A percentile compares a stretch with the other conserved stretches of the same genome.
phyloP scores from a whole-genome alignment of 2,329 filamentous ascomycete species.

The Fusarium chlamydosporum region DNA sequence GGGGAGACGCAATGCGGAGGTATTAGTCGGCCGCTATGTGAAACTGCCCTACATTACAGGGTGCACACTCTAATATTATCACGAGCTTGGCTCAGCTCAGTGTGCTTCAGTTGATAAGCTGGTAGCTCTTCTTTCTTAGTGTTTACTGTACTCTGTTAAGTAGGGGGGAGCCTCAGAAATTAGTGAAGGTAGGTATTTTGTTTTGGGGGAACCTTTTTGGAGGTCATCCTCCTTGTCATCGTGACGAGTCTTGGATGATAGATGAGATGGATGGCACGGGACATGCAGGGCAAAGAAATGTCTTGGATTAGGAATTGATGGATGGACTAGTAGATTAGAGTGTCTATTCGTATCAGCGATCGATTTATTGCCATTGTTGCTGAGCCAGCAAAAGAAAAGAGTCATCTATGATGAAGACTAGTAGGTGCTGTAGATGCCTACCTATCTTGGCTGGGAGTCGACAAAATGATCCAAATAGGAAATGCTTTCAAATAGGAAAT shows the following conservation, averaged over 20 bases:
- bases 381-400: conserved; percentile 28
- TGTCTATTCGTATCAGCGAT: not conserved
- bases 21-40: conserved; percentile 24
- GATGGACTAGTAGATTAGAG: conserved; percentile 18
- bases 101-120: conserved; percentile 7
- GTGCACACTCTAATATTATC: conserved; percentile 22
- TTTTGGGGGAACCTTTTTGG: conserved; percentile 3
- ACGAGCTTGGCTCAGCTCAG: conserved; percentile 13
- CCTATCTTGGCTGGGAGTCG: too few species aligned
- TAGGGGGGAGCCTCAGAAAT: conserved; percentile 30
- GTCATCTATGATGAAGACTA: conserved; percentile 19
- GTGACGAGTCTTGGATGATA: conserved; percentile 26
- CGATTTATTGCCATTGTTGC: conserved; percentile 6
- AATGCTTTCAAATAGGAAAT: too few species aligned
- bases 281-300: conserved; percentile 30
- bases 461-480: too few species aligned
- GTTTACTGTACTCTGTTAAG: conserved; percentile 1
- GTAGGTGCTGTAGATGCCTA: too few species aligned
- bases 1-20: conserved; percentile 35
- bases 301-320: conserved; percentile 30
- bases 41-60: conserved; percentile 16
- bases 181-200: conserved; percentile 5
- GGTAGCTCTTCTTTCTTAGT: conserved; percentile 2
- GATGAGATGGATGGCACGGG: conserved; percentile 31
- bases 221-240: conserved; percentile 43